Percentiles rank a stretch among this genome's conserved stretches.
These are phyloP conservation scores for Vicia sativa DNA, from an alignment of 306 rosid species.

Conservation along the genomic window DNA sequence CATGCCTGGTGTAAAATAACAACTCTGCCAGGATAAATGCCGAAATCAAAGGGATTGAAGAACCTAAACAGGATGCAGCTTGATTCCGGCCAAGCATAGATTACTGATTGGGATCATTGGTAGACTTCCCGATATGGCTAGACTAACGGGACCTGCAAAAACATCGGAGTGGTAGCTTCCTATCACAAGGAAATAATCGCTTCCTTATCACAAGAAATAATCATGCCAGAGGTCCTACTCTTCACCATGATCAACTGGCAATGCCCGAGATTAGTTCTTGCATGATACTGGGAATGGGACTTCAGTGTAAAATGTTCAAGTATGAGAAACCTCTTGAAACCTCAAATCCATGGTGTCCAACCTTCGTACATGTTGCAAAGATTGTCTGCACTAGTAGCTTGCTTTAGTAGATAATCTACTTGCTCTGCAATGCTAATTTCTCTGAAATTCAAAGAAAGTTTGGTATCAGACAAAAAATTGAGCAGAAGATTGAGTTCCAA, in stretches of 20 bases:
- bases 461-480: slow-evolving; percentile 30
- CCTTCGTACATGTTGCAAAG: slow-evolving; percentile 99
- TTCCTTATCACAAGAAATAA: slow-evolving; percentile 31
- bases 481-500: slow-evolving; percentile 36
- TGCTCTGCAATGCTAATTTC: slow-evolving; percentile 73
- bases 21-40: slow-evolving; percentile 38
- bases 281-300: slow-evolving; percentile 31
- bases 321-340: slow-evolving; percentile 47
- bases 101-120: slow-evolving; percentile 29
- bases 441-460: slow-evolving; percentile 60
- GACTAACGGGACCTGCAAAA: slow-evolving; percentile 34
- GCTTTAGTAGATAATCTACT: slow-evolving; percentile 91
- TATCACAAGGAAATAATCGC: slow-evolving; percentile 27
- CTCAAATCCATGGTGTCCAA: slow-evolving; percentile 99
- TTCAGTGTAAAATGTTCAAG: slow-evolving; percentile 29
- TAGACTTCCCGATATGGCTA: slow-evolving; percentile 32
- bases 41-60: slow-evolving; percentile 37
- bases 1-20: slow-evolving; percentile 28
- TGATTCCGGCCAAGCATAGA: slow-evolving; percentile 23
- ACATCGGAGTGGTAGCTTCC: slow-evolving; percentile 36
- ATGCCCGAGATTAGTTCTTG: slow-evolving; percentile 36
- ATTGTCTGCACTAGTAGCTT: slow-evolving; percentile 91
- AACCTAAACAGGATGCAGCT: slow-evolving; percentile 33
- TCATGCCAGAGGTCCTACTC: slow-evolving; percentile 32
- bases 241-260: slow-evolving; percentile 29